phyloP scores from a whole-genome alignment of 768 basidiomycete species.

The Mycena metata region DNA sequence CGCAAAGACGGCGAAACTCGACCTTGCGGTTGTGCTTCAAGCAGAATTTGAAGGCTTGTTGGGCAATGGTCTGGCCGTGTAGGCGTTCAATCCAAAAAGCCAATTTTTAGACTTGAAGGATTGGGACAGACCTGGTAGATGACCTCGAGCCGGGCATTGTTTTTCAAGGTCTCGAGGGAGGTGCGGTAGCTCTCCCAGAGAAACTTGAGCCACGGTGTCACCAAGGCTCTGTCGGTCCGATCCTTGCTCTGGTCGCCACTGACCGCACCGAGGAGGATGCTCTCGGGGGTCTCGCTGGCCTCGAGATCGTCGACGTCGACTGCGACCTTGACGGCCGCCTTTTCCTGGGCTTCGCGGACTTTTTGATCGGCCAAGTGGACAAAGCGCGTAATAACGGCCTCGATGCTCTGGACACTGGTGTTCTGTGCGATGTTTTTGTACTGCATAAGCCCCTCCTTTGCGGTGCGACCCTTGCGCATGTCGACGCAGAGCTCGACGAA shows the following conservation, averaged over 20 bases:
- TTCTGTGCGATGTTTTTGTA: constrained; percentile 99
- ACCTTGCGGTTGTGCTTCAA: constrained; percentile 93
- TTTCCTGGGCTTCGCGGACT: constrained; percentile 88
- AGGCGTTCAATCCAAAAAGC: not conserved
- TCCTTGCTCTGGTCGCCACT: constrained; percentile 93
- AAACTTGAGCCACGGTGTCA: constrained; percentile 98
- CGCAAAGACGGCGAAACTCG: constrained; percentile 96
- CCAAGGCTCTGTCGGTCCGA: constrained; percentile 92
- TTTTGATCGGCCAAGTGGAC: constrained; percentile 85
- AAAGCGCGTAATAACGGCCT: constrained; percentile 90
- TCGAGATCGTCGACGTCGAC: constrained; percentile 96
- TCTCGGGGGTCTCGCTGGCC: constrained; percentile 94
- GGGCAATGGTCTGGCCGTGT: constrained; percentile 83
- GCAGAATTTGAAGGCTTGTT: constrained; percentile 98
- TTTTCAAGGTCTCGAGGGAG: constrained; percentile 94
- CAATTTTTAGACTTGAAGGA: not conserved
- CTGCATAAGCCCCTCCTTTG: constrained; percentile 96
- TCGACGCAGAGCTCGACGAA: constrained; percentile 98
- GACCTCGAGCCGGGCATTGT: constrained; percentile 90
- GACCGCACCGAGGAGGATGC: constrained; percentile 91
- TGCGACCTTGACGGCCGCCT: constrained; percentile 81
- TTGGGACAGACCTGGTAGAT: constrained; percentile 87
- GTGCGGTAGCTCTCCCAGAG: constrained; percentile 99
- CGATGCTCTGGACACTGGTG: constrained; percentile 90
- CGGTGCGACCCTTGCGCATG: constrained; percentile 92